Percentiles rank a stretch among this genome's conserved stretches.
These are phyloP conservation scores for Colletotrichum magnum DNA, from an alignment of 2,329 filamentous ascomycete genomes.

Conservation along the genomic window DNA sequence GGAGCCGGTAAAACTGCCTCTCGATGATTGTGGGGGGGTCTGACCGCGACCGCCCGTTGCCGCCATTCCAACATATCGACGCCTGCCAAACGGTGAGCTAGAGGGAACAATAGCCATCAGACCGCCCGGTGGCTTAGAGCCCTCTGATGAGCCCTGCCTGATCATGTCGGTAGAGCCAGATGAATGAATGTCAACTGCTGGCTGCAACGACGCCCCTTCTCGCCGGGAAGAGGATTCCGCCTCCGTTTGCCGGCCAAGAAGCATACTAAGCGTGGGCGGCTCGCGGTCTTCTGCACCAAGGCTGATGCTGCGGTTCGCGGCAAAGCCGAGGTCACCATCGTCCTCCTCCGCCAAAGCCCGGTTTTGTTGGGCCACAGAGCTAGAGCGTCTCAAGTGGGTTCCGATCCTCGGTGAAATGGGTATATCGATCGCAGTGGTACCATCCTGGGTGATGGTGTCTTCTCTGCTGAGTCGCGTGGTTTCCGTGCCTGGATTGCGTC, in stretches of 20 bases:
- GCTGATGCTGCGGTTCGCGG: constrained; percentile 76
- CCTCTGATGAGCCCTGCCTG: constrained; percentile 60
- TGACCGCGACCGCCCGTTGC: constrained; percentile 52
- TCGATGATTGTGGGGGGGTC: constrained; percentile 60
- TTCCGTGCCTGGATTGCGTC: constrained; percentile 45
- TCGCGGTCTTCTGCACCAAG: constrained; percentile 76
- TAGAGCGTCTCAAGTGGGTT: constrained; percentile 73
- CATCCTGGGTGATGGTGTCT: constrained; percentile 61
- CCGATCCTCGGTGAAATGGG: constrained; percentile 77
- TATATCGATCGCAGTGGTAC: constrained; percentile 79
- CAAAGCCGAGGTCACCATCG: constrained; percentile 72
- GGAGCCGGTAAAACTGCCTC: constrained; percentile 62
- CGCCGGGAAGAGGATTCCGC: constrained; percentile 46
- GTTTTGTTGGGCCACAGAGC: constrained; percentile 77
- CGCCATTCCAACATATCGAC: constrained; percentile 61
- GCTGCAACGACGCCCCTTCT: constrained; percentile 50
- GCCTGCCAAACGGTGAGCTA: constrained; percentile 61
- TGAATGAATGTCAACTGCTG: constrained; percentile 58
- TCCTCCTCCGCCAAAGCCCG: constrained; percentile 70
- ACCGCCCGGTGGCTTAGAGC: constrained; percentile 59
- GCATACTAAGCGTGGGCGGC: constrained; percentile 74
- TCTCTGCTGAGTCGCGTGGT: constrained; percentile 51
- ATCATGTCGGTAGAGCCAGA: constrained; percentile 56
- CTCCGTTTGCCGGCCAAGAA: constrained; percentile 66
- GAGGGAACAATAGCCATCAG: constrained; percentile 57